Base-by-base conservation (phyloP, 495 filamentous ascomycete species). In the Tuber microsphaerosporum region DNA sequence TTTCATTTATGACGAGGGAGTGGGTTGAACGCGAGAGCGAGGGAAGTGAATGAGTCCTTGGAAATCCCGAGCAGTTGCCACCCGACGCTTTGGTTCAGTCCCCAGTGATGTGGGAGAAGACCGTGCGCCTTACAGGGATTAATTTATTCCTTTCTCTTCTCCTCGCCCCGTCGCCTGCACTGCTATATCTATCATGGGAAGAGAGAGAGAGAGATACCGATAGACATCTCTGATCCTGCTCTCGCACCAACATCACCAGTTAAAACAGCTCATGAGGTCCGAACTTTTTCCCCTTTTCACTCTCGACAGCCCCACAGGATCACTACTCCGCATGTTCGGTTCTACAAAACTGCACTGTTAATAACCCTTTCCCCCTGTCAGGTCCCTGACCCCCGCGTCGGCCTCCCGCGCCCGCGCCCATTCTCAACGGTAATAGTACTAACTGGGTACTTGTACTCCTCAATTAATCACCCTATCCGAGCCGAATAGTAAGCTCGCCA, bases 61-160 rank as follows among this genome's bases (percentile, higher is more conserved):
- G n/a, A 26, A 65, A 26, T 31, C 56, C 56, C 56, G 56, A 65
- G 16, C 26, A 65, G 56, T 17, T 17, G 56, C 56, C 26, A 65
- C 56, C 56, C 56, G 76, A 75, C 75, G 76, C 74, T 79, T 43
- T 73, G 77, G 77, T 79, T 73, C 77, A 73, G 76, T 71, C 69
- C 37, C 76, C 76, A 76, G 70, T 79, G 78, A 79, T 79, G 77
- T 79, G 77, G 77, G 48, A 79, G 76, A 79, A 79, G 77, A 72
- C 77, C 76, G 77, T 79, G 77, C 77, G 65, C 77, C 19, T 39
- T 71, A 79, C 77, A 73, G 70, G 77, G 76, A 65, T 65, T 16
- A 65, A 65, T 65, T 16, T 31, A 31, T 31, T 65, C n/a, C 26
- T 0, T 2, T 31, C 17, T 16, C n/a, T 16, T 31, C 56, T 0